These are phyloP conservation scores for Parathielavia appendiculata DNA, from an alignment of 495 filamentous ascomycete genomes.

Conservation along the genomic window DNA sequence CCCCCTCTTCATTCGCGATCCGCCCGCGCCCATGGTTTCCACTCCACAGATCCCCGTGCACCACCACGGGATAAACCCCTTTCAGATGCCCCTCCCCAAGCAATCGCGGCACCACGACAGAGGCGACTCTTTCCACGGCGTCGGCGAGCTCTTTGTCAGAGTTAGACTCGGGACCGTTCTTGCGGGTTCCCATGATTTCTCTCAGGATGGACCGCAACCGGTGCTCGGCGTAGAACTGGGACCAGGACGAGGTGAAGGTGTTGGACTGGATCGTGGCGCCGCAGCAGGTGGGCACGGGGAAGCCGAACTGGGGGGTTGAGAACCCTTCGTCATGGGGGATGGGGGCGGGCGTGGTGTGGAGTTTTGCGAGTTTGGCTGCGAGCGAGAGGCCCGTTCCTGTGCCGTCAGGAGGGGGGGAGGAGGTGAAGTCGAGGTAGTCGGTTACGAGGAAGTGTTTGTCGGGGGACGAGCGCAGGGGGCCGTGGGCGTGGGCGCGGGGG, in stretches of 20 bases:
- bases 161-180: slow-evolving; percentile 53
- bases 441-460: slow-evolving; percentile 67
- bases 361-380: slow-evolving; percentile 67
- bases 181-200: slow-evolving; percentile 48
- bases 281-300: slow-evolving; percentile 77
- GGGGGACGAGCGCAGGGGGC: slow-evolving; percentile 48
- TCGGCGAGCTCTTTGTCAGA: slow-evolving; percentile 53
- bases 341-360: slow-evolving; percentile 74
- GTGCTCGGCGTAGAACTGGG: slow-evolving; percentile 74
- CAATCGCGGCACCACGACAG: slow-evolving; percentile 63
- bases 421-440: slow-evolving; percentile 67
- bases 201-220: slow-evolving; percentile 60
- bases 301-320: slow-evolving; percentile 63
- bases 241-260: slow-evolving; percentile 61
- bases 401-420: slow-evolving; percentile 31
- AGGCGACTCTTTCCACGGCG: slow-evolving; percentile 58
- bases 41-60: slow-evolving; percentile 90
- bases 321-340: slow-evolving; percentile 55
- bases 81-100: slow-evolving; percentile 63
- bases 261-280: slow-evolving; percentile 81
- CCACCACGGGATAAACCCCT: slow-evolving; percentile 61
- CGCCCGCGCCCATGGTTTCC: slow-evolving; percentile 71
- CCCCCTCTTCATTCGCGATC: slow-evolving; percentile 52
- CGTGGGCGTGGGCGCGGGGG: slow-evolving; percentile 66
- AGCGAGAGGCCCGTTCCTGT: slow-evolving; percentile 50